Evolutionary conservation across 257 asterid species (phyloP).

Genomic region (Solanum appendiculatum): DNA sequence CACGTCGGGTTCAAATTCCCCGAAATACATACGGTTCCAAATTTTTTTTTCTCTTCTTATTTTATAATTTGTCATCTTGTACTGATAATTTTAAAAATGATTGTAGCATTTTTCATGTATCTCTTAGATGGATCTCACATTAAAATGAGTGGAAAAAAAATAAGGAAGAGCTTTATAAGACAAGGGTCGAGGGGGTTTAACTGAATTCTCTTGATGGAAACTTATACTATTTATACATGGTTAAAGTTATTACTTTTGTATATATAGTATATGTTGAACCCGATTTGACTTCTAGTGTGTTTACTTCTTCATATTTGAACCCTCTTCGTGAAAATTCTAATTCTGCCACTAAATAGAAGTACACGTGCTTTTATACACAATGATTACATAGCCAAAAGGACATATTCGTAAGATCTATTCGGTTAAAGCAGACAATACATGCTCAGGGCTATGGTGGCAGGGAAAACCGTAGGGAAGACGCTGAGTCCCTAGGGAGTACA

Average conservation of each 20-base stretch:
- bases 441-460: not conserved
- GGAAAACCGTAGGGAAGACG: not conserved
- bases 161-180: no score
- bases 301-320: no score
- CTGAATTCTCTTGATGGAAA: no score
- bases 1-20: constrained; percentile 79
- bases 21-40: not conserved
- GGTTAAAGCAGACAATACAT: not conserved
- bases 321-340: no score
- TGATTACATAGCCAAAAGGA: not conserved
- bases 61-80: not conserved
- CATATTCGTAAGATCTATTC: not conserved
- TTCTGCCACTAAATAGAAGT: no score
- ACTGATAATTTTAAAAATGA: not conserved
- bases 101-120: no score
- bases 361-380: not conserved
- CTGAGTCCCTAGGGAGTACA: not conserved
- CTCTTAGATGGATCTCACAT: not conserved
- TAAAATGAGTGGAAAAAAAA: no score
- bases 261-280: no score
- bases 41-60: not conserved
- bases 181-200: not conserved
- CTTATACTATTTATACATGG: no score
- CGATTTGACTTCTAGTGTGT: no score
- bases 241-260: no score